These are phyloP conservation scores for Globisporangium nagaii DNA, from an alignment of 352 stramenopile genomes.

Conservation along the genomic window DNA sequence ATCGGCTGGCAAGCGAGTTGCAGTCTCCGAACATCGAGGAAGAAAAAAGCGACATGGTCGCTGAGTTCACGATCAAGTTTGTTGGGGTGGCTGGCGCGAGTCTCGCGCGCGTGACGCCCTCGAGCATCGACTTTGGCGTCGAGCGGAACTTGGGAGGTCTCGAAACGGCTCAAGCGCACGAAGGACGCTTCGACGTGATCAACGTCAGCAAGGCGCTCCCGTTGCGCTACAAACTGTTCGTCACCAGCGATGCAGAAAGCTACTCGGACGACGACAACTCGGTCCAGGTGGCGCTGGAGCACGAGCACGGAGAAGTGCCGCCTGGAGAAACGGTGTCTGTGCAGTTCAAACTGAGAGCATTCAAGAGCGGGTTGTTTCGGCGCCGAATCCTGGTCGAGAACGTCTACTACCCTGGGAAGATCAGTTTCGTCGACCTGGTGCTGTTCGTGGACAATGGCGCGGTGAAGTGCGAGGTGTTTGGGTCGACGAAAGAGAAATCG, in stretches of 20 bases:
- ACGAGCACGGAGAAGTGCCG: slow-evolving; percentile 69
- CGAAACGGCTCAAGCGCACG: slow-evolving; percentile 41
- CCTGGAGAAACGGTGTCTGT: slow-evolving; percentile 50
- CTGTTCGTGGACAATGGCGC: slow-evolving; percentile 79
- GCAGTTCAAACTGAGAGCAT: slow-evolving; percentile 58
- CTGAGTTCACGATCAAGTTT: slow-evolving; percentile 89
- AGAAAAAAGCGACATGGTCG: slow-evolving; percentile 65
- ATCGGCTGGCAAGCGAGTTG: slow-evolving; percentile 20
- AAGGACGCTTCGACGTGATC: slow-evolving; percentile 69
- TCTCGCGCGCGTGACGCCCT: slow-evolving; percentile 61
- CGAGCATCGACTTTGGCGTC: slow-evolving; percentile 71
- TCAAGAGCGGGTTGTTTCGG: slow-evolving; percentile 71
- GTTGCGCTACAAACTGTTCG: slow-evolving; percentile 67
- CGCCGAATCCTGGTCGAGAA: slow-evolving; percentile 82
- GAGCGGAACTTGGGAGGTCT: slow-evolving; percentile 51
- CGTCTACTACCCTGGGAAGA: slow-evolving; percentile 73
- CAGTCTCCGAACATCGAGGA: slow-evolving; percentile 19
- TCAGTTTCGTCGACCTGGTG: slow-evolving; percentile 69
- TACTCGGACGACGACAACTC: slow-evolving; percentile 80
- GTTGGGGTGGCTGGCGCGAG: slow-evolving; percentile 76
- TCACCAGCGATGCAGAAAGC: slow-evolving; percentile 46
- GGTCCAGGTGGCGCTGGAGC: slow-evolving; percentile 58
- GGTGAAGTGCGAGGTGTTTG: slow-evolving; percentile 35
- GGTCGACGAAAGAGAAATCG: not conserved
- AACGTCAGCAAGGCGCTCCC: slow-evolving; percentile 82